Percentiles rank a stretch among this genome's conserved stretches.
Conservation (phyloP, 805 yeast species). For the Candida caryicola region DNA sequence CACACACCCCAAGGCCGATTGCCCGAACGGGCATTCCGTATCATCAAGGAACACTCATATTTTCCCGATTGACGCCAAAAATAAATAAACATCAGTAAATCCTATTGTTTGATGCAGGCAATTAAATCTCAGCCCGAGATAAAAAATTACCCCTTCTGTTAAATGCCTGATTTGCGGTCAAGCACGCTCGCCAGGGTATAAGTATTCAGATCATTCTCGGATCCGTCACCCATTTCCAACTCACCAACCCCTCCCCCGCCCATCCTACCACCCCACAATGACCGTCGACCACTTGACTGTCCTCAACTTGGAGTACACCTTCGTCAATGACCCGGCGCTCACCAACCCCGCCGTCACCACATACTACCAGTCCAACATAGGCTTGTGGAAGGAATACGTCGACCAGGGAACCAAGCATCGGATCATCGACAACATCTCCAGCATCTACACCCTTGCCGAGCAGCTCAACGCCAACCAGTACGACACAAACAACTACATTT, state of each 20-base stretch:
- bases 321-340: constrained; percentile 17
- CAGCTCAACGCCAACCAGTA: constrained; percentile 14
- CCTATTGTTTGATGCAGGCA: not conserved
- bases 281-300: constrained; percentile 16
- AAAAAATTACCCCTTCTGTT: constrained; percentile 5
- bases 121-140: not conserved
- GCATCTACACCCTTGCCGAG: constrained; percentile 15
- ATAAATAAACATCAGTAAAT: not conserved
- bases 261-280: not conserved
- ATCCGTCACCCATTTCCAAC: not conserved
- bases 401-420: constrained; percentile 10
- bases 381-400: constrained; percentile 30
- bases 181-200: not conserved
- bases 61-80: not conserved
- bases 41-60: not conserved
- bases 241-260: not conserved
- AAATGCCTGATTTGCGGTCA: not conserved
- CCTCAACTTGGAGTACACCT: constrained; percentile 28
- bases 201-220: not conserved
- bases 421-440: constrained; percentile 28
- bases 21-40: not conserved
- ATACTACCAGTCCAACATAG: constrained; percentile 28
- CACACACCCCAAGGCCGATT: too few species aligned
- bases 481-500: constrained; percentile 13
- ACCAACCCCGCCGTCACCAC: constrained; percentile 12